phyloP scores from a whole-genome alignment of 257 asterid species.

The Solanum stenotomum region DNA sequence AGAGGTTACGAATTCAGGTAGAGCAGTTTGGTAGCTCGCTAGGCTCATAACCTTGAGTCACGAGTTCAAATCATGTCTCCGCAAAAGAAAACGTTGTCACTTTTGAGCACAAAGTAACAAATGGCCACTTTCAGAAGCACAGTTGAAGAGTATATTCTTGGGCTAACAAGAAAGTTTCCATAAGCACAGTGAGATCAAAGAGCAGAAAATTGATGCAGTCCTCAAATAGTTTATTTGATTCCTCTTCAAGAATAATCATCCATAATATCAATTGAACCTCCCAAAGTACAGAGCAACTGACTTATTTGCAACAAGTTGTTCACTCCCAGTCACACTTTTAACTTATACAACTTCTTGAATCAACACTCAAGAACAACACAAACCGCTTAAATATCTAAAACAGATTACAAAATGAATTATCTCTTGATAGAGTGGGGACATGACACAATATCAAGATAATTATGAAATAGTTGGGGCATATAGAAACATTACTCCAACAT shows the following conservation, averaged over 20 bases:
- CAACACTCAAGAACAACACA: neutral
- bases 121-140: neutral
- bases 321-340: neutral
- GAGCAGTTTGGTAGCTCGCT: neutral
- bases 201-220: neutral
- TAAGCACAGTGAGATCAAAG: neutral
- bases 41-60: neutral
- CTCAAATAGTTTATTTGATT: neutral
- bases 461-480: neutral
- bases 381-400: neutral
- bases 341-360: neutral
- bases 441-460: neutral
- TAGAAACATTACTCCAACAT: neutral
- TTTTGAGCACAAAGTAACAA: neutral
- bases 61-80: neutral
- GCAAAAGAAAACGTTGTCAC: neutral
- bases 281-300: neutral
- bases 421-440: neutral
- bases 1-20: neutral
- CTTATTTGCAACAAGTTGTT: neutral
- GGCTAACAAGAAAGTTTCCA: neutral
- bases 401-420: neutral
- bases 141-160: neutral
- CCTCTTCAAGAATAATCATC: neutral
- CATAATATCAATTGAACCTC: neutral